These are phyloP conservation scores for Flaveria brownii DNA, from an alignment of 129 eudicot genomes.

Conservation along the genomic window DNA sequence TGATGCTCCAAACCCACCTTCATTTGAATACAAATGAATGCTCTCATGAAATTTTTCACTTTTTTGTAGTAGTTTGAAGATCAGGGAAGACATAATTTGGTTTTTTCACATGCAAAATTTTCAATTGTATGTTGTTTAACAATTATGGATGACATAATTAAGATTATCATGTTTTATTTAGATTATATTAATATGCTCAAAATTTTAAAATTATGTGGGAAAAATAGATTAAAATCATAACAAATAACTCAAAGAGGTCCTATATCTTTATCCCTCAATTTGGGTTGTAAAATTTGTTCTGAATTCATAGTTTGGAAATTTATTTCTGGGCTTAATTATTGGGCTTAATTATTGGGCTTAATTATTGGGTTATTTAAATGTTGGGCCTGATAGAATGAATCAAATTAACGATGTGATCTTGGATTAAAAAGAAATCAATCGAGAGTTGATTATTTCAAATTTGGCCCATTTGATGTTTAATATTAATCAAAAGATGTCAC, in stretches of 20 bases:
- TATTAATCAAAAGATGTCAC: too few species aligned
- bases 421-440: too few species aligned
- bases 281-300: neutral
- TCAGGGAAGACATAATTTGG: neutral
- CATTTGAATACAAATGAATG: conserved; percentile 76
- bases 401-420: too few species aligned
- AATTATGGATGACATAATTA: neutral
- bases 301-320: neutral
- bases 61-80: neutral
- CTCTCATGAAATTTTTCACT: neutral
- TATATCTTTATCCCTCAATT: neutral
- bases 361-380: neutral
- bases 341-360: too few species aligned
- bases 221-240: too few species aligned
- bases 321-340: neutral
- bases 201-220: neutral
- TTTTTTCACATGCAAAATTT: conserved; percentile 10
- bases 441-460: too few species aligned
- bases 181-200: neutral
- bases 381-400: neutral
- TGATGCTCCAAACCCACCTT: conserved; percentile 82
- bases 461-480: too few species aligned
- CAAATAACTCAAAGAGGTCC: too few species aligned
- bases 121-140: neutral
- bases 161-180: neutral